These are phyloP conservation scores for Chrysosporium queenslandicum DNA, from an alignment of 2,329 filamentous ascomycete species.

Conservation along the genomic window DNA sequence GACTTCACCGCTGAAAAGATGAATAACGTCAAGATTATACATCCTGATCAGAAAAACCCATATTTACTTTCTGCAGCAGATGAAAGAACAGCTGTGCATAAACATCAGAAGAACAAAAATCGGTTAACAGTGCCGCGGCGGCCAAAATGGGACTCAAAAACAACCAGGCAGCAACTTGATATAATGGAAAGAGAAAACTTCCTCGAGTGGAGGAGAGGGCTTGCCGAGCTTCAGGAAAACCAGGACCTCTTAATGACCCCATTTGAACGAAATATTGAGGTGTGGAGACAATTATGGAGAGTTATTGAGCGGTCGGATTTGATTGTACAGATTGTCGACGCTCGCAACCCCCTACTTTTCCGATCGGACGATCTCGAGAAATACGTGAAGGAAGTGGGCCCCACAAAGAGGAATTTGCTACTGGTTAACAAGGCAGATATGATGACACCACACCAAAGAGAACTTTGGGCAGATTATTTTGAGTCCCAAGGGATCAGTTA, in stretches of 20 bases:
- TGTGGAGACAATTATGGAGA: conserved; percentile 96
- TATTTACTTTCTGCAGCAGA: conserved; percentile 79
- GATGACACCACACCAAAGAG: conserved; percentile 81
- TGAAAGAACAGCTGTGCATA: conserved; percentile 65
- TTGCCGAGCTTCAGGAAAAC: conserved; percentile 88
- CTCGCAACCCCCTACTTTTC: conserved; percentile 86
- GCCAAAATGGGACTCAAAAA: conserved; percentile 77
- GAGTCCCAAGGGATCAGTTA: conserved; percentile 72
- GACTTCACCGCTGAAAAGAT: conserved; percentile 98
- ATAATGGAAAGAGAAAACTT: conserved; percentile 67
- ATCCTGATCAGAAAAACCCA: conserved; percentile 90
- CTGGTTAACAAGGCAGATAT: conserved; percentile 99
- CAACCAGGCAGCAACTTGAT: conserved; percentile 75
- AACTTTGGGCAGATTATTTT: conserved; percentile 78
- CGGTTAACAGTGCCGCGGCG: conserved; percentile 80
- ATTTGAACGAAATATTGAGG: conserved; percentile 92
- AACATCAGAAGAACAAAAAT: conserved; percentile 70
- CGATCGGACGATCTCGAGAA: conserved; percentile 84
- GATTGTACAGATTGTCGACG: conserved; percentile 96
- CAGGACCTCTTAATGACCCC: conserved; percentile 94
- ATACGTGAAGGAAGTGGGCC: conserved; percentile 88
- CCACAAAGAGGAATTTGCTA: conserved; percentile 78
- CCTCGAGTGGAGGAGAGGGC: conserved; percentile 74
- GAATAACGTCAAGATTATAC: conserved; percentile 98
- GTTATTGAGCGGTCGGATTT: conserved; percentile 95